Evolutionary conservation across 2,329 filamentous ascomycete genomes (phyloP).

Genomic region (Arachnomyces sp.): DNA sequence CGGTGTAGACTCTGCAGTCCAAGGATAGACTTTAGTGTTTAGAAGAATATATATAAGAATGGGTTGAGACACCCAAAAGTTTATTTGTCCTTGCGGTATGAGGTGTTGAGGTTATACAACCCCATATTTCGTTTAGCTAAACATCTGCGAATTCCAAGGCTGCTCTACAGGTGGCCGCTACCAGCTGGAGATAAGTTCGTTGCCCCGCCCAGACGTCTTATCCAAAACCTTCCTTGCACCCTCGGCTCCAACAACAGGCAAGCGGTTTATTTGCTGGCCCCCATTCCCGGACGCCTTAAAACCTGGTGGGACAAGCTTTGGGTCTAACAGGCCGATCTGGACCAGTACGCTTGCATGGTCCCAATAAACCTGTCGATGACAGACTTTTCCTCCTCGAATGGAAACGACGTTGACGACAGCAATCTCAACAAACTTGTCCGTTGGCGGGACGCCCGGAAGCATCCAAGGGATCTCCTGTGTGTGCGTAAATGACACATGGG

Average conservation of each 20-base stretch:
- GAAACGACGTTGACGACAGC: constrained; percentile 50
- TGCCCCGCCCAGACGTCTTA: constrained; percentile 1
- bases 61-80: too few relatives aligned
- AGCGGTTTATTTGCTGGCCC: constrained; percentile 17
- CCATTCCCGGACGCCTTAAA: constrained; percentile 19
- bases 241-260: constrained; percentile 30
- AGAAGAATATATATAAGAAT: too few relatives aligned
- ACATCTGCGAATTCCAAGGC: too few relatives aligned
- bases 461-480: constrained; percentile 51
- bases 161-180: neutral
- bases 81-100: too few relatives aligned
- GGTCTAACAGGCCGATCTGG: constrained; percentile 51
- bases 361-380: constrained; percentile 53
- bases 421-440: constrained; percentile 49
- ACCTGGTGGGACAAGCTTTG: constrained; percentile 42
- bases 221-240: constrained; percentile 26
- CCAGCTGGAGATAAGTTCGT: neutral
- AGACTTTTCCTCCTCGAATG: constrained; percentile 43
- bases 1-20: too few relatives aligned
- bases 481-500: constrained; percentile 50
- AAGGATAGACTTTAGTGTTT: too few relatives aligned
- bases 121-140: too few relatives aligned
- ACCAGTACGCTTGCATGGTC: constrained; percentile 54
- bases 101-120: too few relatives aligned
- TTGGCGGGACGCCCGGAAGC: constrained; percentile 49